Conservation (phyloP, 345 rosid species). For the Brassica cretica region DNA sequence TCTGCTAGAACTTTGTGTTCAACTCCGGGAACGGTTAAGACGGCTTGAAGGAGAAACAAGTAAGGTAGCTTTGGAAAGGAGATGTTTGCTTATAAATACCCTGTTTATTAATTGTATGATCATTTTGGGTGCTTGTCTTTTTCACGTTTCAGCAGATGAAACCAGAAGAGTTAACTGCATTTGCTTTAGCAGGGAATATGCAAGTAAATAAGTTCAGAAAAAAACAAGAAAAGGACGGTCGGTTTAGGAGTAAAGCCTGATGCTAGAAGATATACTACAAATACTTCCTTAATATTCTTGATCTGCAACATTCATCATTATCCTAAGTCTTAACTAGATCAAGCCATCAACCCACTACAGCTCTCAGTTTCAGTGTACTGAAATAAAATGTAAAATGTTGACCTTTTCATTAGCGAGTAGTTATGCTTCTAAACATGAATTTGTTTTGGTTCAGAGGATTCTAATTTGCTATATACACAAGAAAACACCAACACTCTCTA, state of each 20-base stretch:
- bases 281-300: too few species aligned
- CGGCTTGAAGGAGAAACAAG: conserved; percentile 22
- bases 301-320: background rate
- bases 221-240: background rate
- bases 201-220: background rate
- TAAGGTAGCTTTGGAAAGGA: conserved; percentile 14
- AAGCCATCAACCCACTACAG: background rate
- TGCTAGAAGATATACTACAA: background rate
- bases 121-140: conserved; percentile 6
- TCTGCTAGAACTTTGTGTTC: conserved; percentile 49
- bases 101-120: conserved; percentile 22
- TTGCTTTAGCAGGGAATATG: background rate
- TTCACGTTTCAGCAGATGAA: background rate
- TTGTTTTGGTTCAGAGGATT: conserved; percentile 11
- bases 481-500: background rate
- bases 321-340: background rate
- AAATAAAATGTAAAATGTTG: background rate
- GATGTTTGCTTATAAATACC: background rate
- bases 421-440: background rate
- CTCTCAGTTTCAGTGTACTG: background rate
- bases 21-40: conserved; percentile 54
- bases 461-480: conserved; percentile 12
- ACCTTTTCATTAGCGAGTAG: background rate
- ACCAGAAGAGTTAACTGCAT: background rate
- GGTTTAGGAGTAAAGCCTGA: background rate